phyloP scores from a whole-genome alignment of 495 filamentous ascomycete genomes.

The Lophium mytilinum region DNA sequence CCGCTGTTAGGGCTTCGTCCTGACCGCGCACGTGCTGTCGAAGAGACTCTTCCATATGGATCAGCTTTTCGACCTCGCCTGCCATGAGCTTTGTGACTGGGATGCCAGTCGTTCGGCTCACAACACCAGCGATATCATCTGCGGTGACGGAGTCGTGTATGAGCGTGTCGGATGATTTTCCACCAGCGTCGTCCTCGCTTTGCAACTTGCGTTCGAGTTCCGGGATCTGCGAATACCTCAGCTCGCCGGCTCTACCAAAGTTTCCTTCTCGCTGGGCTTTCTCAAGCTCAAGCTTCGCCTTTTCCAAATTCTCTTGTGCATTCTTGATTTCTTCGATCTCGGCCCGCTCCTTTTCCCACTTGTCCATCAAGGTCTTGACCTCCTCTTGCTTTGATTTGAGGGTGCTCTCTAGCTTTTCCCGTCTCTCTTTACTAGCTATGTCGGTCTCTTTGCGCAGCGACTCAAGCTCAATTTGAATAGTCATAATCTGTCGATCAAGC shows the following conservation, averaged over 20 bases:
- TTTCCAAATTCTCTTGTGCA: slow-evolving; percentile 76
- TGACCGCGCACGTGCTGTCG: slow-evolving; percentile 82
- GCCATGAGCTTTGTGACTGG: slow-evolving; percentile 84
- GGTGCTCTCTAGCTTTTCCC: slow-evolving; percentile 69
- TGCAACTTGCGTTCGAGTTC: slow-evolving; percentile 69
- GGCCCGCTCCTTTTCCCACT: slow-evolving; percentile 83
- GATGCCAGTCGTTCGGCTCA: slow-evolving; percentile 85
- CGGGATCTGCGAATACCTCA: slow-evolving; percentile 82
- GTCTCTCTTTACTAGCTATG: slow-evolving; percentile 75
- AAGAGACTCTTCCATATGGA: slow-evolving; percentile 90
- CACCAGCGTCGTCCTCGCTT: slow-evolving; percentile 47
- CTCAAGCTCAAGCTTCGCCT: slow-evolving; percentile 75
- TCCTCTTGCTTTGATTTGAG: slow-evolving; percentile 69
- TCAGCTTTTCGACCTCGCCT: slow-evolving; percentile 83
- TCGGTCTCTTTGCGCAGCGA: slow-evolving; percentile 93
- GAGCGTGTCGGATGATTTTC: slow-evolving; percentile 46
- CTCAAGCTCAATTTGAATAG: slow-evolving; percentile 94
- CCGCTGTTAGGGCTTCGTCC: slow-evolving; percentile 84
- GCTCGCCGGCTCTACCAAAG: slow-evolving; percentile 78
- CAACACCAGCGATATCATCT: slow-evolving; percentile 88
- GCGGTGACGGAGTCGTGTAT: slow-evolving; percentile 89
- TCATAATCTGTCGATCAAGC: slow-evolving; percentile 90
- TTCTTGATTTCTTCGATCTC: slow-evolving; percentile 81
- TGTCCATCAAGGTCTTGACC: slow-evolving; percentile 54
- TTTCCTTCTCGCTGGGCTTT: slow-evolving; percentile 84